A percentile compares a stretch with the other conserved stretches of the same genome.
Conservation (phyloP, 257 asterid genomes). For the Gentiana macrophylla region DNA sequence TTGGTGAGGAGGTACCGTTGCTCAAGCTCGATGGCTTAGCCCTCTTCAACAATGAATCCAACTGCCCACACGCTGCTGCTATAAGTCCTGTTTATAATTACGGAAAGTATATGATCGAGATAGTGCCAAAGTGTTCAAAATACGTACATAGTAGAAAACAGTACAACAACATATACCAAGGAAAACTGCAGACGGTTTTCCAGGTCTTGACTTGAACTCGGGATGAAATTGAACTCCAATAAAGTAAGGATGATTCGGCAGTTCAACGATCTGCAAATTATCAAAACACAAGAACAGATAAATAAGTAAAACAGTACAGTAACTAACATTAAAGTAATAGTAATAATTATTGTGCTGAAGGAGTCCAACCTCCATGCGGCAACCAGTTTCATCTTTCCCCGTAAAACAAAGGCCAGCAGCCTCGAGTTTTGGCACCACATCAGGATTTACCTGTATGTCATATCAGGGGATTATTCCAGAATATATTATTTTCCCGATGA, state of each 20-base stretch:
- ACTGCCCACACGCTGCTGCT: slow-evolving; percentile 35
- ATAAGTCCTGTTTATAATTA: slow-evolving; percentile 24
- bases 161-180: slow-evolving; percentile 21
- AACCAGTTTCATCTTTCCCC: slow-evolving; percentile 39
- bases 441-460: slow-evolving; percentile 32
- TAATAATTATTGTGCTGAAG: background rate
- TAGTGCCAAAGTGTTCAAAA: background rate
- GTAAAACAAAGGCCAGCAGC: slow-evolving; percentile 37
- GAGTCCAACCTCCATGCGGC: slow-evolving; percentile 33
- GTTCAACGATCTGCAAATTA: slow-evolving; percentile 30
- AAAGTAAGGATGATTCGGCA: slow-evolving; percentile 36
- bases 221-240: slow-evolving; percentile 44
- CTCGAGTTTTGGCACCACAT: slow-evolving; percentile 32
- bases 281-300: background rate
- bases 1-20: slow-evolving; percentile 13
- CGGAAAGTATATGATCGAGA: background rate
- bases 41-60: slow-evolving; percentile 24
- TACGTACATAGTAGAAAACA: background rate
- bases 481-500: background rate
- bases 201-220: slow-evolving; percentile 39
- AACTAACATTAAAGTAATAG: background rate
- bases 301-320: background rate
- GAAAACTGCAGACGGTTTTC: slow-evolving; percentile 35
- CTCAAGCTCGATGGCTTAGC: slow-evolving; percentile 4
- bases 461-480: background rate